These are phyloP conservation scores for Raddia guianensis DNA, from an alignment of 176 grass and related monocot species.

Conservation along the genomic window DNA sequence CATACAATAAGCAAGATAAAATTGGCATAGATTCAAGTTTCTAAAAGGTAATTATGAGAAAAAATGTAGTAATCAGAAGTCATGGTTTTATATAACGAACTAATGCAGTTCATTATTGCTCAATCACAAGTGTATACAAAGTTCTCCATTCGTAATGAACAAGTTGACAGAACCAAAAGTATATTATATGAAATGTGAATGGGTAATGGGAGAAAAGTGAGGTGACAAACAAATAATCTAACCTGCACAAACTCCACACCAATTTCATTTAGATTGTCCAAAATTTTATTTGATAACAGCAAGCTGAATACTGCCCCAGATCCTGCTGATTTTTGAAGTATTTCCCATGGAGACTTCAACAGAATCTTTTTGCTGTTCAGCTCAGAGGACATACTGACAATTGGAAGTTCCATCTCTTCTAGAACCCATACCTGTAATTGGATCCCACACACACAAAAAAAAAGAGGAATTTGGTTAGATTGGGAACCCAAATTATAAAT, in stretches of 20 bases:
- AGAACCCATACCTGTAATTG: conserved; percentile 76
- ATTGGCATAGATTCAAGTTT: background rate
- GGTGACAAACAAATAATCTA: background rate
- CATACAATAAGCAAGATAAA: background rate
- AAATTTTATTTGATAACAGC: conserved; percentile 63
- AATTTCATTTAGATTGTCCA: conserved; percentile 64
- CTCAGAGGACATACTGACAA: conserved; percentile 59
- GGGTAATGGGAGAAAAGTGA: background rate
- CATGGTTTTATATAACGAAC: conserved; percentile 2
- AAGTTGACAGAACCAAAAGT: background rate
- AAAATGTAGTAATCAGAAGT: background rate
- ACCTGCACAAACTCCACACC: conserved; percentile 85
- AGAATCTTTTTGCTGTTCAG: conserved; percentile 54
- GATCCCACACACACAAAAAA: background rate
- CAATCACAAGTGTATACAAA: background rate
- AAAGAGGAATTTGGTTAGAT: background rate
- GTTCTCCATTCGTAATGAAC: background rate
- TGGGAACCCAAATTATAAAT: background rate
- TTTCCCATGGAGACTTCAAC: conserved; percentile 77
- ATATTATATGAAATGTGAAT: conserved; percentile 6
- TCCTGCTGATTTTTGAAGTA: conserved; percentile 72
- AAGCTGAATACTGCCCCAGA: conserved; percentile 71
- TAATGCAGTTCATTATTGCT: background rate
- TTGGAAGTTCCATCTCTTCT: conserved; percentile 69
- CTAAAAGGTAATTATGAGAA: background rate